A percentile compares a stretch with the other conserved stretches of the same genome.
Evolutionary conservation across 768 basidiomycete genomes (phyloP).

Genomic region (Leucocoprinus leucothites): DNA sequence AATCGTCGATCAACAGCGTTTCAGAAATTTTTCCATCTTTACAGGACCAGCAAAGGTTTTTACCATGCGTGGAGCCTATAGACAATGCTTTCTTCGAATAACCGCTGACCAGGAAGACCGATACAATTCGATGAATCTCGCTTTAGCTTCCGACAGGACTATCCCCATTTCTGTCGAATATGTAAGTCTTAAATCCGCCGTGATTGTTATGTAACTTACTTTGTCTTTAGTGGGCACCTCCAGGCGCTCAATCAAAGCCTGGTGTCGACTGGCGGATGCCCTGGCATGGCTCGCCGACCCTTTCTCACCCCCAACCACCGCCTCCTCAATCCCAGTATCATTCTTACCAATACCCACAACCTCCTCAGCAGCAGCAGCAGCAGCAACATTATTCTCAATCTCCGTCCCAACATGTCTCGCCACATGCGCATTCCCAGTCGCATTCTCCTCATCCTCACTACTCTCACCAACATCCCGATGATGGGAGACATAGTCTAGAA

Average conservation of each 20-base stretch:
- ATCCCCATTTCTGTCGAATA: conserved; percentile 57
- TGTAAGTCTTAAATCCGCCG: conserved; percentile 32
- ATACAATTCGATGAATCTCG: conserved; percentile 53
- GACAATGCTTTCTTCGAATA: conserved; percentile 66
- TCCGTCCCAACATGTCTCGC: neutral
- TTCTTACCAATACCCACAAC: neutral
- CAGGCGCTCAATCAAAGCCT: conserved; percentile 19
- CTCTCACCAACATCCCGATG: conserved; percentile 3
- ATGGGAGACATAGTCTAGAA: conserved; percentile 6
- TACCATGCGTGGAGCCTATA: conserved; percentile 63
- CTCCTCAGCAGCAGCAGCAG: neutral
- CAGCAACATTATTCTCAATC: neutral
- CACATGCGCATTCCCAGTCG: neutral
- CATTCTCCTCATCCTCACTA: conserved; percentile 5
- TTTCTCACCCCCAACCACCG: neutral
- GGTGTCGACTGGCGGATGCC: conserved; percentile 10
- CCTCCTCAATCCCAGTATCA: neutral
- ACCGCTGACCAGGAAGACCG: conserved; percentile 48
- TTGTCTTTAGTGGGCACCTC: conserved; percentile 29
- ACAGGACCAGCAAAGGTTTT: conserved; percentile 69
- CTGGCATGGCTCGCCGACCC: conserved; percentile 9
- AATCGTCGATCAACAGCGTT: neutral
- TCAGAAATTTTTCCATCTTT: conserved; percentile 9
- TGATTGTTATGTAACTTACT: conserved; percentile 3
- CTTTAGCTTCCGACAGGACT: conserved; percentile 50